Base-by-base conservation (phyloP, 2,329 filamentous ascomycete species). In the Bimuria novae-zelandiae region DNA sequence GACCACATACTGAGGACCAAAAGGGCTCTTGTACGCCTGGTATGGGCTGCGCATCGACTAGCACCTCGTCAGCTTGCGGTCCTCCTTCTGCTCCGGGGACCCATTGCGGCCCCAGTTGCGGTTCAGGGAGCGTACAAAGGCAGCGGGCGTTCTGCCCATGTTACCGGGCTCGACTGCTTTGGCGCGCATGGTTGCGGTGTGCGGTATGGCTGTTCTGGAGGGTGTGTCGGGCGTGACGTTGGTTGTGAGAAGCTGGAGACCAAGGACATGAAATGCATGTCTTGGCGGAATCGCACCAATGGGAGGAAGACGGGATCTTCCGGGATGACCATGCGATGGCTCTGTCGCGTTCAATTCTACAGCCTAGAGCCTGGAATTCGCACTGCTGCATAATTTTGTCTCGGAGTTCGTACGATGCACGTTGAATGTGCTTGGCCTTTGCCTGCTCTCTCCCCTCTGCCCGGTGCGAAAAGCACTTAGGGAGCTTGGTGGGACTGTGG, bases 11-110 rank as follows among this genome's bases (percentile, higher is more conserved):
- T 82, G 79, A 56, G 83, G 83, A 50, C 80, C 83, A 67, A 81
- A 84, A 51, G 79, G 80, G 69, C 81, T 83, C 72, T 77, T 73
- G 73, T 82, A 84, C 56, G 79, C 76, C 68, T 78, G 72, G 72
- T 79, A 79, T 29, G 65, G 64, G 49, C 67, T 69, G 19, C 76
- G 68, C 56, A 62, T 59, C 58, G 61, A 64, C 67, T 70, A 43
- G 17, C 37, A 29, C n/a, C 6, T 3, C 1, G 42, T 68, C 55
- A 68, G 67, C 65, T 29, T 39, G 2, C 14, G 12, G 5, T 16
- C n/a, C 3, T 16, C n/a, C 10, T 7, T 4, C 17, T n/a, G 5
- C 43, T 21, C 16, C 40, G 27, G 0, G 1, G 1, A 21, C 36
- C 62, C 60, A 60, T 60, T 55, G 60, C 50, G 44, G 40, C 32